These are phyloP conservation scores for Malassezia slooffiae DNA, from an alignment of 1,284 basidiomycete genomes.

Conservation along the genomic window DNA sequence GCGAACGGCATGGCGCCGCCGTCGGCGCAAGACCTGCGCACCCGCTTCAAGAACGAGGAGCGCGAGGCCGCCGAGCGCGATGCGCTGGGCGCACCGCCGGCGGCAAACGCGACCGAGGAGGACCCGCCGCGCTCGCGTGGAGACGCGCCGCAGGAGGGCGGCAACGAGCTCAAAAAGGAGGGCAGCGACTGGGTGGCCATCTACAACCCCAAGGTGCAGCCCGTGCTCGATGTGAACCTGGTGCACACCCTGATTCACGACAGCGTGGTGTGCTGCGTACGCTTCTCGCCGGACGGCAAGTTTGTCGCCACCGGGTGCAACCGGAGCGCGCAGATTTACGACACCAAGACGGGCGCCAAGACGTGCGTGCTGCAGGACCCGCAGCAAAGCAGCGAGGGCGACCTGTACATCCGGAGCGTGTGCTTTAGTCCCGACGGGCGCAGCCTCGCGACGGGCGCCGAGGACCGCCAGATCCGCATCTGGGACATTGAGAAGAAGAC, in stretches of 20 bases:
- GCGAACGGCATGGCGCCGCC: neutral
- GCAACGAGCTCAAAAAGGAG: slow-evolving; percentile 56
- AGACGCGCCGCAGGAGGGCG: neutral
- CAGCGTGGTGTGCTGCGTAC: slow-evolving; percentile 74
- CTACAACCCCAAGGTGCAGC: slow-evolving; percentile 74
- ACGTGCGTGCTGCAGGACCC: slow-evolving; percentile 58
- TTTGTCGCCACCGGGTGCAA: slow-evolving; percentile 83
- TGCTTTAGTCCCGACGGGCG: slow-evolving; percentile 45
- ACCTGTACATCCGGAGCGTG: slow-evolving; percentile 44
- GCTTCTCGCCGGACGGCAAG: slow-evolving; percentile 78
- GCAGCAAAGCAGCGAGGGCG: slow-evolving; percentile 15
- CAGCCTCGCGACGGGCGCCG: slow-evolving; percentile 41
- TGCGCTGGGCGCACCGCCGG: neutral
- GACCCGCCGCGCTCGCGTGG: neutral
- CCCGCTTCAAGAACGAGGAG: slow-evolving; percentile 6
- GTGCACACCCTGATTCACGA: slow-evolving; percentile 87
- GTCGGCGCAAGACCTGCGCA: neutral
- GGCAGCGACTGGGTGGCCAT: slow-evolving; percentile 90
- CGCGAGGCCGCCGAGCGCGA: slow-evolving; percentile 3
- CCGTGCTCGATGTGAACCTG: slow-evolving; percentile 71
- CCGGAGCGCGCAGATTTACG: slow-evolving; percentile 76
- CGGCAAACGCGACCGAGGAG: neutral
- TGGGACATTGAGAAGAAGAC: slow-evolving; percentile 69
- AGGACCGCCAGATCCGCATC: slow-evolving; percentile 43
- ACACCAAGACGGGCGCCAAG: slow-evolving; percentile 70